Conservation (phyloP, 1,284 basidiomycete genomes). For the Leccinum solheimii region DNA sequence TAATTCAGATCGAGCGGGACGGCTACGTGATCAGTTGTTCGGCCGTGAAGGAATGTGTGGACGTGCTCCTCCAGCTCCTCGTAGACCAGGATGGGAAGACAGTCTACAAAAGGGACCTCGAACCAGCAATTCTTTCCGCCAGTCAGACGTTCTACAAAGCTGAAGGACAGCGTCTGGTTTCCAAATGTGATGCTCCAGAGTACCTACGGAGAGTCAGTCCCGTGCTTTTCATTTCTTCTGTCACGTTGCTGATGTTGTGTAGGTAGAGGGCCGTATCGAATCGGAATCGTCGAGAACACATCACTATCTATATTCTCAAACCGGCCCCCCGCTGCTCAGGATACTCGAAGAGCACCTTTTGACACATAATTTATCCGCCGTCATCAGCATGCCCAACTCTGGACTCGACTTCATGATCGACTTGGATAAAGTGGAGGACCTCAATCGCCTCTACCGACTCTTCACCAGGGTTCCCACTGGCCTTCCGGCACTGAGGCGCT, state of each 20-base stretch:
- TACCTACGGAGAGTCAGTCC: slow-evolving; percentile 76
- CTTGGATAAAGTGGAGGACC: slow-evolving; percentile 72
- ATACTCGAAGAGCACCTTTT: slow-evolving; percentile 83
- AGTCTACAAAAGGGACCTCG: slow-evolving; percentile 86
- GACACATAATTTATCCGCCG: slow-evolving; percentile 70
- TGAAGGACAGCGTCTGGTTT: slow-evolving; percentile 75
- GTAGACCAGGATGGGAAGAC: slow-evolving; percentile 53
- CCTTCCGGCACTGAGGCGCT: slow-evolving; percentile 62
- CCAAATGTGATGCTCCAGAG: slow-evolving; percentile 77
- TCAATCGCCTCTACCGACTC: slow-evolving; percentile 80
- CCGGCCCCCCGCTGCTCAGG: slow-evolving; percentile 66
- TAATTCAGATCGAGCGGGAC: slow-evolving; percentile 90
- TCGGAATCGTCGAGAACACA: slow-evolving; percentile 88
- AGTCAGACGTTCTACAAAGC: slow-evolving; percentile 79
- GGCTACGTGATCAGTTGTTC: slow-evolving; percentile 92
- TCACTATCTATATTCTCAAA: slow-evolving; percentile 84
- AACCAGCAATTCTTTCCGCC: slow-evolving; percentile 79
- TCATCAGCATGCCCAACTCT: slow-evolving; percentile 82
- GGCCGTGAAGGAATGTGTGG: slow-evolving; percentile 86
- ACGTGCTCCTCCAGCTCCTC: slow-evolving; percentile 76
- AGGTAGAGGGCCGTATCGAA: slow-evolving; percentile 84
- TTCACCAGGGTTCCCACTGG: slow-evolving; percentile 76
- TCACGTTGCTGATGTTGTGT: slow-evolving; percentile 19
- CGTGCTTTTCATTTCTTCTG: background rate
- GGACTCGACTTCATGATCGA: slow-evolving; percentile 92